Base-by-base conservation (phyloP, 768 basidiomycete genomes). In the Sporobolomyces pararoseus region DNA sequence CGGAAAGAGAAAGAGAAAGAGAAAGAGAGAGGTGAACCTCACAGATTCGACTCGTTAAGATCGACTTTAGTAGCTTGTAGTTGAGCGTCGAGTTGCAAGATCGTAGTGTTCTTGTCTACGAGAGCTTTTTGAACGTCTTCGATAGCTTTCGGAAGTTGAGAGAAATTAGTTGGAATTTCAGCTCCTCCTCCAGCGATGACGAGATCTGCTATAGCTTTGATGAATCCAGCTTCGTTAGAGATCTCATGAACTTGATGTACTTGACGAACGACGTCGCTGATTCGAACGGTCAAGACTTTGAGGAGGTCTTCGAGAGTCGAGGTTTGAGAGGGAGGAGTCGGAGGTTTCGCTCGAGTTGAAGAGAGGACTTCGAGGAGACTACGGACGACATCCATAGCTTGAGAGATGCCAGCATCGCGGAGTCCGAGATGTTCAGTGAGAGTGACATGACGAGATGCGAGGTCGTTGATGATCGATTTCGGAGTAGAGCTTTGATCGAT, bases 121-220 rank as follows among this genome's bases (percentile, higher is more conserved):
- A 59, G 58, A 14, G 58, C 58, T 3, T 27, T 19, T 42, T 59
- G 16, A 42, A 59, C 17, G 27, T 46, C 58, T 13, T 13, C 9
- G 39, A 59, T 44, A 42, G 58, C 58, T 31, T 46, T 44, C 27
- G 58, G 58, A 29, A 59, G 23, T 34, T 59, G n/a, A 5, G 58
- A n/a, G 14, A 29, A 46, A n/a, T 2, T 27, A n/a, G 58, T 44
- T 12, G 58, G 58, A 44, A 46, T n/a, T 46, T 59, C 27, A 17
- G 10, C 58, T 16, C 58, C 58, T 27, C 58, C 58, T 31, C 25
- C 39, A 4, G 58, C 58, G 16, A 59, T 27, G 25, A 59, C 58
- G n/a, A 59, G 39, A 4, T 42, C 58, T 13, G 42, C 39, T 39
- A 59, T 59, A 39, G 42, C 39, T 17, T 46, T 16, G 58, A 59